A percentile compares a stretch with the other conserved stretches of the same genome.
phyloP scores from a whole-genome alignment of 1,284 basidiomycete species.

The Trametes pubescens region DNA sequence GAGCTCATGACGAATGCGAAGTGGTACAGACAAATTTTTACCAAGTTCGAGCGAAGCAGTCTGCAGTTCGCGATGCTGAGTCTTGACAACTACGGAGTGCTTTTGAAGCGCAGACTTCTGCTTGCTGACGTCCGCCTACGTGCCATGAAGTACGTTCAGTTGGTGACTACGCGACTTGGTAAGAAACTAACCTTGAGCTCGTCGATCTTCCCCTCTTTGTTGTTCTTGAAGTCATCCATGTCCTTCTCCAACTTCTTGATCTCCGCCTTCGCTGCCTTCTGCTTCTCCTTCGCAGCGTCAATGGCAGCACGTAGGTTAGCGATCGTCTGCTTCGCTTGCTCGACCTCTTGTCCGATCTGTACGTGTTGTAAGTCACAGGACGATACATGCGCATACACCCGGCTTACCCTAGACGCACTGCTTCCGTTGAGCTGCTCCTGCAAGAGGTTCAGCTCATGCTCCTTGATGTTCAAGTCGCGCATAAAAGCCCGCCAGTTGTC shows the following conservation, averaged over 20 bases:
- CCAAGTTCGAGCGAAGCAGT: conserved; percentile 88
- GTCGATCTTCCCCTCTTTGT: conserved; percentile 97
- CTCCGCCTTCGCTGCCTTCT: conserved; percentile 80
- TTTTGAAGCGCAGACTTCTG: conserved; percentile 87
- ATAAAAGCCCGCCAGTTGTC: conserved; percentile 75
- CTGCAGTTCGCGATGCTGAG: conserved; percentile 89
- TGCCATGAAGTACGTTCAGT: conserved; percentile 3
- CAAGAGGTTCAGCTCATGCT: conserved; percentile 86
- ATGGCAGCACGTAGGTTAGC: conserved; percentile 73
- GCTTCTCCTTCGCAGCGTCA: conserved; percentile 75
- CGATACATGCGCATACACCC: conserved; percentile 1
- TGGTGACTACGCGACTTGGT: not conserved
- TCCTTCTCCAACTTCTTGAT: conserved; percentile 91
- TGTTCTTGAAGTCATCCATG: conserved; percentile 98
- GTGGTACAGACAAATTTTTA: conserved; percentile 51
- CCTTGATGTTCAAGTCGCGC: conserved; percentile 87
- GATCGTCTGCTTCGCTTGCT: conserved; percentile 74
- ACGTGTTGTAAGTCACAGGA: conserved; percentile 1
- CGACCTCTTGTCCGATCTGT: conserved; percentile 86
- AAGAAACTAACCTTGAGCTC: conserved; percentile 80
- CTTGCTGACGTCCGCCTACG: conserved; percentile 77
- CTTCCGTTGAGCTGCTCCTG: conserved; percentile 90
- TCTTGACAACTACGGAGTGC: conserved; percentile 84
- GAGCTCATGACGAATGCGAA: not conserved
- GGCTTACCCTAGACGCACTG: conserved; percentile 84